These are phyloP conservation scores for Pseudomonodictys pantanalensis DNA, from an alignment of 495 filamentous ascomycete genomes.

Conservation along the genomic window DNA sequence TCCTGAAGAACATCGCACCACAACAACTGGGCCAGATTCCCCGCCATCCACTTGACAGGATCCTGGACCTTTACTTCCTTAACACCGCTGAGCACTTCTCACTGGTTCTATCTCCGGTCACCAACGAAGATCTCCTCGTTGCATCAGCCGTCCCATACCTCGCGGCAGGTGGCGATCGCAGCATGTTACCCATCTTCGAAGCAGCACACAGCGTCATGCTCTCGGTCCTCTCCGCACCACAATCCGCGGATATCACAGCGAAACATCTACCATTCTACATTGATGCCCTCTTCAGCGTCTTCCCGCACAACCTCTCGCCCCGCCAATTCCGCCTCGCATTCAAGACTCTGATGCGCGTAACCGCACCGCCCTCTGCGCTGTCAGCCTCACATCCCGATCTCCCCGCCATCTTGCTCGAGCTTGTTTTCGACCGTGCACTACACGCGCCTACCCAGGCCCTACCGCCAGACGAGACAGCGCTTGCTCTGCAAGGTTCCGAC, in stretches of 20 bases:
- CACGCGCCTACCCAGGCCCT: conserved; percentile 54
- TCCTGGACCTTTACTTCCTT: conserved; percentile 85
- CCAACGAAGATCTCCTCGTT: conserved; percentile 71
- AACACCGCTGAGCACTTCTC: conserved; percentile 87
- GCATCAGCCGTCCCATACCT: conserved; percentile 76
- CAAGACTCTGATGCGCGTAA: conserved; percentile 80
- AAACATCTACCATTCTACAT: conserved; percentile 82
- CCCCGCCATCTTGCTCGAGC: conserved; percentile 74
- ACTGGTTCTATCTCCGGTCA: conserved; percentile 58
- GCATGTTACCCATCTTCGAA: conserved; percentile 73
- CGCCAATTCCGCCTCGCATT: conserved; percentile 93
- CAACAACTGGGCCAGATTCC: conserved; percentile 63
- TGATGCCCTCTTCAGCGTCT: conserved; percentile 78
- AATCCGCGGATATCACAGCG: conserved; percentile 67
- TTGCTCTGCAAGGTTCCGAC: conserved; percentile 34
- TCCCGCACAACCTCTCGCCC: conserved; percentile 76
- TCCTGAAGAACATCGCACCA: conserved; percentile 64
- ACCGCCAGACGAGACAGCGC: conserved; percentile 33
- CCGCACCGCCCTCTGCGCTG: conserved; percentile 76
- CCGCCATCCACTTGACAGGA: conserved; percentile 69
- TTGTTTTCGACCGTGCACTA: conserved; percentile 66
- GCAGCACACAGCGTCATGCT: conserved; percentile 86
- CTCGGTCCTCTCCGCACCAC: conserved; percentile 74
- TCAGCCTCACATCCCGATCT: conserved; percentile 69
- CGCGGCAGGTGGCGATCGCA: conserved; percentile 57